Conservation (phyloP, 148 eudicot genomes). For the Spergularia marina region DNA sequence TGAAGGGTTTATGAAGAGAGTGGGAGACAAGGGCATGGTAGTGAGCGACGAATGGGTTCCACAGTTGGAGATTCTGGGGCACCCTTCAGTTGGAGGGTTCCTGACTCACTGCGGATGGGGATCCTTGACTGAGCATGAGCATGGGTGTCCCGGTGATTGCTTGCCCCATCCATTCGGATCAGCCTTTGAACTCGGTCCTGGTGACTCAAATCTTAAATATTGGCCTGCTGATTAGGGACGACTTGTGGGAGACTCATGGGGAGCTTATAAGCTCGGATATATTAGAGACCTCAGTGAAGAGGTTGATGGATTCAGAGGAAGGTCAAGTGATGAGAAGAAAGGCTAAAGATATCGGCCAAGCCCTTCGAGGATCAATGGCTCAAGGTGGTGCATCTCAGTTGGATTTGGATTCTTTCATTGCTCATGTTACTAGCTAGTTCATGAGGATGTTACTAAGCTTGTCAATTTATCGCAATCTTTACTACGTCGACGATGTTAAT, state of each 20-base stretch:
- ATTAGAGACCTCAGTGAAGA: constrained; percentile 29
- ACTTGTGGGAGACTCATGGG: constrained; percentile 28
- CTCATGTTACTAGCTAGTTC: constrained; percentile 43
- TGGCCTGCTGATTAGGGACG: constrained; percentile 36
- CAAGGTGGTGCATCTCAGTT: constrained; percentile 36
- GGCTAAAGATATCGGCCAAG: constrained; percentile 31
- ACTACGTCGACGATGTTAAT: no score
- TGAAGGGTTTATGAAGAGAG: constrained; percentile 5
- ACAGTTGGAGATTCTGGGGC: constrained; percentile 10
- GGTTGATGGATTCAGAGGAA: constrained; percentile 36
- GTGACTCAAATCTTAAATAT: constrained; percentile 32
- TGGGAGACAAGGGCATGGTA: constrained; percentile 6
- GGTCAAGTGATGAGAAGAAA: constrained; percentile 40
- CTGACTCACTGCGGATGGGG: constrained; percentile 18
- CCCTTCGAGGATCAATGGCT: constrained; percentile 18
- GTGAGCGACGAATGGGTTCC: constrained; percentile 9
- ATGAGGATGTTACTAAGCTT: background rate
- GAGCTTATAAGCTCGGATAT: constrained; percentile 23
- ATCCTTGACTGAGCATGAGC: constrained; percentile 4
- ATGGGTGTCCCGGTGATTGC: constrained; percentile 16
- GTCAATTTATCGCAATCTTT: no score
- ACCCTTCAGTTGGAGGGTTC: constrained; percentile 17
- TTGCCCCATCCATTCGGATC: constrained; percentile 6
- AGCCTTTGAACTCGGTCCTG: constrained; percentile 41
- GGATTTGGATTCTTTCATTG: constrained; percentile 48